phyloP scores from a whole-genome alignment of 495 filamentous ascomycete genomes.

The Penicillium malachiteum region DNA sequence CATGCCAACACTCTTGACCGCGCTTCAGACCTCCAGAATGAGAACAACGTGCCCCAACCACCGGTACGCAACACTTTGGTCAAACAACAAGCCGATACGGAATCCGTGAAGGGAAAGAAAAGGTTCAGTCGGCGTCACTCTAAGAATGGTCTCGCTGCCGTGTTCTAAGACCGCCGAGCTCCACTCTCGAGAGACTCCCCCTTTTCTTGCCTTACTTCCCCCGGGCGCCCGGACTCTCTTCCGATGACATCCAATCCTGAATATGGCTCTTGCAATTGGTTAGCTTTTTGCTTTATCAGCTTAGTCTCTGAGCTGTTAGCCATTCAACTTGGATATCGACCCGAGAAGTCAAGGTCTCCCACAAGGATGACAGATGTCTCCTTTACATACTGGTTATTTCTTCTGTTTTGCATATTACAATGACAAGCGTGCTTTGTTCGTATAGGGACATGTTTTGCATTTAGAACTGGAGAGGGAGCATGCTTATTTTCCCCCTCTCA shows the following conservation, averaged over 20 bases:
- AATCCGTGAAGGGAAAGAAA: conserved; percentile 65
- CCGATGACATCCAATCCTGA: not conserved
- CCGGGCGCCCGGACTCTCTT: no score
- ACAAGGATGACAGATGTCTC: conserved; percentile 17
- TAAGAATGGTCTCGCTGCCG: conserved; percentile 83
- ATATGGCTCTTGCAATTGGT: not conserved
- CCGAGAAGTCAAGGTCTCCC: no score
- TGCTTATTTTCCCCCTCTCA: conserved; percentile 26
- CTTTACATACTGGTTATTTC: conserved; percentile 23
- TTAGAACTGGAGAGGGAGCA: conserved; percentile 42
- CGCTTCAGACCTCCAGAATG: conserved; percentile 41
- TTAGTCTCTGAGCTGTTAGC: no score
- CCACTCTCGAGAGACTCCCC: not conserved
- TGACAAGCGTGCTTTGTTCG: conserved; percentile 40
- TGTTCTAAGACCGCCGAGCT: conserved; percentile 52
- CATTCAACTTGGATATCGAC: not conserved
- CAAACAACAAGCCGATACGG: conserved; percentile 50
- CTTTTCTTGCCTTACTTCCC: conserved; percentile 3
- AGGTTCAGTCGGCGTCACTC: conserved; percentile 88
- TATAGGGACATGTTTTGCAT: conserved; percentile 37
- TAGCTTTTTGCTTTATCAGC: not conserved
- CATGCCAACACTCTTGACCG: conserved; percentile 72
- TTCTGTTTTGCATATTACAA: conserved; percentile 42
- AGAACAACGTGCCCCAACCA: conserved; percentile 16
- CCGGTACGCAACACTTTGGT: conserved; percentile 47